Evolutionary conservation across 73 alveolate genomes (phyloP), one percentile per base, ranked within the genome.

Genomic region (Effrenium voratum): DNA sequence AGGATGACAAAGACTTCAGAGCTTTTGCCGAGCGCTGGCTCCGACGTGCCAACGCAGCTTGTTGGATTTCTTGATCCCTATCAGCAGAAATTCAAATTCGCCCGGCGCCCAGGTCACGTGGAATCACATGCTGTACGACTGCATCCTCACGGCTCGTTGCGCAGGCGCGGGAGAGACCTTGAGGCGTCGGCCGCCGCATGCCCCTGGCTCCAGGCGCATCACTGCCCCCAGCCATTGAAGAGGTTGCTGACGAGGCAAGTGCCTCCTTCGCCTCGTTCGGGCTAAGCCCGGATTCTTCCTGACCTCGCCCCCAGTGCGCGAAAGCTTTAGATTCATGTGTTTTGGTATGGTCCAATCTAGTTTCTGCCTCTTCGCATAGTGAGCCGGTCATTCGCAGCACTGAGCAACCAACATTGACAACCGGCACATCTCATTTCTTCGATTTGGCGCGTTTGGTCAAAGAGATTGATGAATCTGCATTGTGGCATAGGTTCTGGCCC

Each of bases 131-230:
- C 41, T 45, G n/a, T 88, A 66, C 55, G 96, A 88, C 50, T 88
- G 96, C 86, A 68, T 88, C 96, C 73, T 88, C 2, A 66, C 96
- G 40, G n/a, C 96, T 12, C 73, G 86, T 45, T 88, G 96, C 44
- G 96, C 96, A 63, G 96, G 96, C 73, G 46, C 32, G 24, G 49
- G 76, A 36, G 10, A 30, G 34, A 26, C 41, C 2, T 68, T 66
- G 30, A 57, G 72, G n/a, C 28, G n/a, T 57, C 72, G 28, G n/a
- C 16, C 72, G n/a, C 16, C 16, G 72, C 72, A 57, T 72, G 49
- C 45, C 16, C 82, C 34, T 15, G 90, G 32, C 30, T 19, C 34
- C n/a, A 88, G 96, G 96, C 85, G 45, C 66, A 57, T 47, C 75
- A 6, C 55, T 88, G 96, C 96, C 96, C 10, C 32, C 1, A 2